A percentile compares a stretch with the other conserved stretches of the same genome.
Evolutionary conservation across 2,329 filamentous ascomycete genomes (phyloP).

Genomic region (Xylaria sp.): DNA sequence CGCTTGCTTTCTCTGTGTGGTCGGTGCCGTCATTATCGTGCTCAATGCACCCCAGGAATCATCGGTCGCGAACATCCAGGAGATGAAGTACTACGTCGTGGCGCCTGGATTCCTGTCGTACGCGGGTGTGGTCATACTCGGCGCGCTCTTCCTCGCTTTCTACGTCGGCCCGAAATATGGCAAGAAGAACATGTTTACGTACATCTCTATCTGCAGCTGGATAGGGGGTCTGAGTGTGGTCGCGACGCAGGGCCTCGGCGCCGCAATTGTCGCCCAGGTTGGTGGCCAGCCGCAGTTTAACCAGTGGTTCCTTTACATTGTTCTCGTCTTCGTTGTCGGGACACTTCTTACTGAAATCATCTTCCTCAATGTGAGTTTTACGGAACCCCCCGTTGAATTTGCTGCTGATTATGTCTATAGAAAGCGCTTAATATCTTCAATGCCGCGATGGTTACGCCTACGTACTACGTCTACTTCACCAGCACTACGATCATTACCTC

Average conservation of each 20-base stretch:
- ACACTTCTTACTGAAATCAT: slow-evolving; percentile 92
- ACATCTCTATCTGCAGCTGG: slow-evolving; percentile 92
- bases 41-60: slow-evolving; percentile 86
- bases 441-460: slow-evolving; percentile 91
- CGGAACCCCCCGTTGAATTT: neutral
- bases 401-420: slow-evolving; percentile 48
- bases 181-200: slow-evolving; percentile 96
- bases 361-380: slow-evolving; percentile 76
- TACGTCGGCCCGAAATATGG: slow-evolving; percentile 84
- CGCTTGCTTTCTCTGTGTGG: slow-evolving; percentile 89
- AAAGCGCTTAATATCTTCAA: slow-evolving; percentile 99
- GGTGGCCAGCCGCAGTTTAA: slow-evolving; percentile 84
- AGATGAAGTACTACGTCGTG: slow-evolving; percentile 86
- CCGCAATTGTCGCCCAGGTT: slow-evolving; percentile 83
- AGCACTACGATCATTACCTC: slow-evolving; percentile 93
- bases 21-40: slow-evolving; percentile 89
- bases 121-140: slow-evolving; percentile 74
- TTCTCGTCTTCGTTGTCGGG: slow-evolving; percentile 83
- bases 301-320: slow-evolving; percentile 92
- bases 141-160: slow-evolving; percentile 64
- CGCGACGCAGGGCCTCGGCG: slow-evolving; percentile 84
- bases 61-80: slow-evolving; percentile 79
- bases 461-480: slow-evolving; percentile 98
- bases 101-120: slow-evolving; percentile 81
- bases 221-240: slow-evolving; percentile 93